These are phyloP conservation scores for Plectosphaerella sp. DNA, from an alignment of 2,329 filamentous ascomycete species.

Conservation along the genomic window DNA sequence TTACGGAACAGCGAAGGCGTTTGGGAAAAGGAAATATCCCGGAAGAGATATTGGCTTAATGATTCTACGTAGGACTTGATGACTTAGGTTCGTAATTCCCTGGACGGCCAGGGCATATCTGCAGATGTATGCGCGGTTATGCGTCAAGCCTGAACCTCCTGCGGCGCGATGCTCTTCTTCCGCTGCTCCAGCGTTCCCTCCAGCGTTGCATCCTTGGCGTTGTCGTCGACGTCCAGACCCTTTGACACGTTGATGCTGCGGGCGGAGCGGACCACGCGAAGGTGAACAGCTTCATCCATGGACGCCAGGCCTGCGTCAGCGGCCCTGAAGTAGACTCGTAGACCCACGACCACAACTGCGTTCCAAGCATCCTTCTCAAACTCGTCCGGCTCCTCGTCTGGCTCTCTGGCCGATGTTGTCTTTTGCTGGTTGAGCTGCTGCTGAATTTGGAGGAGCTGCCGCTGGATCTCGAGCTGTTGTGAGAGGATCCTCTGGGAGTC, in stretches of 20 bases:
- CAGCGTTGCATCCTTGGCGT: conserved; percentile 38
- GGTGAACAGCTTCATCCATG: conserved; percentile 25
- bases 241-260: conserved; percentile 19
- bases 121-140: background rate
- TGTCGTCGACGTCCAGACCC: conserved; percentile 40
- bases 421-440: background rate
- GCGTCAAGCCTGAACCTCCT: background rate
- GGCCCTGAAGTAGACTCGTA: conserved; percentile 49
- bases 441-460: background rate
- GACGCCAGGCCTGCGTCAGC: conserved; percentile 16
- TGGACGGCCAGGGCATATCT: background rate
- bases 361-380: conserved; percentile 52
- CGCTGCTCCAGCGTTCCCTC: conserved; percentile 25
- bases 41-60: background rate
- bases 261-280: conserved; percentile 30
- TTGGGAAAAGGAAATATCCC: too few relatives aligned
- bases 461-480: conserved; percentile 2
- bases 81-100: too few relatives aligned
- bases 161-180: conserved; percentile 26
- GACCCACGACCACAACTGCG: conserved; percentile 46
- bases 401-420: background rate
- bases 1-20: too few relatives aligned
- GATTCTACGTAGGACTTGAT: background rate
- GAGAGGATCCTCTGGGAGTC: background rate
- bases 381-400: conserved; percentile 45